phyloP scores from a whole-genome alignment of 495 filamentous ascomycete genomes.

The Articulospora tetracladia region DNA sequence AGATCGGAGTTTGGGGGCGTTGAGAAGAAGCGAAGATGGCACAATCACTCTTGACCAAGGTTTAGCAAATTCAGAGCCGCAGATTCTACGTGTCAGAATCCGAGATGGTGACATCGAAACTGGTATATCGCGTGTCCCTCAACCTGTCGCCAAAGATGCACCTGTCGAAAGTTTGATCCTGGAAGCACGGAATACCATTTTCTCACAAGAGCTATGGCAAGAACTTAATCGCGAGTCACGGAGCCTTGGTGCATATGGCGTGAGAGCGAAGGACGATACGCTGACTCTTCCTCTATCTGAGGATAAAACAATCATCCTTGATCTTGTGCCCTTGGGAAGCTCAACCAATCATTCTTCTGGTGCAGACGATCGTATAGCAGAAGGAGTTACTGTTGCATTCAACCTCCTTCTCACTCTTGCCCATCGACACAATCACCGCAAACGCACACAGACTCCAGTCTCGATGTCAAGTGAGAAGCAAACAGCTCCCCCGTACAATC shows the following conservation, averaged over 20 bases:
- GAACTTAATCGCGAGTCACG: slow-evolving; percentile 83
- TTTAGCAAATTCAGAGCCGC: slow-evolving; percentile 47
- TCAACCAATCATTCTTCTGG: slow-evolving; percentile 9
- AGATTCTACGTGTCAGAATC: slow-evolving; percentile 61
- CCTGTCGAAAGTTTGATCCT: slow-evolving; percentile 62
- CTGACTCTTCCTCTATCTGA: slow-evolving; percentile 53
- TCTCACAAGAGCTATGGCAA: slow-evolving; percentile 90
- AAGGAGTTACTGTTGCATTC: slow-evolving; percentile 54
- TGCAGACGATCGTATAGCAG: slow-evolving; percentile 41
- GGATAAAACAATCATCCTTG: slow-evolving; percentile 55
- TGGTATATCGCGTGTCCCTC: slow-evolving; percentile 46
- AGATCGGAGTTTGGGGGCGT: slow-evolving; percentile 69
- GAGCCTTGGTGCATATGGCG: slow-evolving; percentile 57
- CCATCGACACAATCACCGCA: slow-evolving; percentile 62
- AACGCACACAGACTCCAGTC: slow-evolving; percentile 56
- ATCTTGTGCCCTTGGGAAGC: slow-evolving; percentile 56
- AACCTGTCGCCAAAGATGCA: slow-evolving; percentile 30
- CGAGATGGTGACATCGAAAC: slow-evolving; percentile 37
- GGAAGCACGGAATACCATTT: slow-evolving; percentile 82
- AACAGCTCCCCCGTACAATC: slow-evolving; percentile 46
- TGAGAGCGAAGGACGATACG: slow-evolving; percentile 55
- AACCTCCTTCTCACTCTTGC: slow-evolving; percentile 68
- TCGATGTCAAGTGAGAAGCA: slow-evolving; percentile 51
- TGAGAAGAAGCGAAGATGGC: slow-evolving; percentile 72
- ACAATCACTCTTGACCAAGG: slow-evolving; percentile 70